phyloP scores from a whole-genome alignment of 1,284 basidiomycete genomes.

The Puccinia coronata region DNA sequence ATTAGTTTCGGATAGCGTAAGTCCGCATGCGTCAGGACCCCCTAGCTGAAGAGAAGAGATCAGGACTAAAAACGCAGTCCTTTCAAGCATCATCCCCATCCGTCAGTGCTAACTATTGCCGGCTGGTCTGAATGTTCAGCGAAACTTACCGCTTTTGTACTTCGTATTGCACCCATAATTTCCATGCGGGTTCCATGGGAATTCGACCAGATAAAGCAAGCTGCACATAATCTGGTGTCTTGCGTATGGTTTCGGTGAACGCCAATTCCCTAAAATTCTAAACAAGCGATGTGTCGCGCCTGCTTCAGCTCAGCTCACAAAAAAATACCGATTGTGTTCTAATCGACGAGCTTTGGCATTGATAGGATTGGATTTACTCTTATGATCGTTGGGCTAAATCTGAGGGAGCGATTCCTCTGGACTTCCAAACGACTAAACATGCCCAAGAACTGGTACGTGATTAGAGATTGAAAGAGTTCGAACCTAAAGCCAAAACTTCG shows the following conservation, averaged over 20 bases:
- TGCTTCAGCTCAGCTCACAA: no score
- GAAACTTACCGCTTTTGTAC: slow-evolving; percentile 38
- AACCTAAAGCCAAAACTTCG: slow-evolving; percentile 31
- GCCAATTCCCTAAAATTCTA: slow-evolving; percentile 41
- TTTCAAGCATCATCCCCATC: not conserved
- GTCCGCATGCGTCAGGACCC: not conserved
- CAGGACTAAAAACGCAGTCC: slow-evolving; percentile 47
- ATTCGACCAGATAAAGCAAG: slow-evolving; percentile 41
- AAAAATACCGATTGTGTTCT: no score
- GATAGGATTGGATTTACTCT: slow-evolving; percentile 1
- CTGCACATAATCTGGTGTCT: slow-evolving; percentile 38
- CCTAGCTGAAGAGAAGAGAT: slow-evolving; percentile 29
- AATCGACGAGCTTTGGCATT: no score
- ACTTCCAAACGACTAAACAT: slow-evolving; percentile 33
- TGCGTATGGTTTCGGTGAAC: slow-evolving; percentile 21
- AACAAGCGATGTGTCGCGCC: no score
- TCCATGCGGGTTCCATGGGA: slow-evolving; percentile 32
- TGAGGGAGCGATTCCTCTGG: slow-evolving; percentile 18
- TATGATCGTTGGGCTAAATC: slow-evolving; percentile 27
- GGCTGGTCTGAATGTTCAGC: no score
- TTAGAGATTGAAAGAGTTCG: slow-evolving; percentile 39
- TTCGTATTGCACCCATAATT: slow-evolving; percentile 44
- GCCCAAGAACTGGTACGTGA: slow-evolving; percentile 39
- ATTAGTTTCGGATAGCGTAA: slow-evolving; percentile 21
- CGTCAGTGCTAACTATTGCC: not conserved